A percentile compares a stretch with the other conserved stretches of the same genome.
phyloP scores from a whole-genome alignment of 2,329 filamentous ascomycete genomes.

The Fusarium equiseti region DNA sequence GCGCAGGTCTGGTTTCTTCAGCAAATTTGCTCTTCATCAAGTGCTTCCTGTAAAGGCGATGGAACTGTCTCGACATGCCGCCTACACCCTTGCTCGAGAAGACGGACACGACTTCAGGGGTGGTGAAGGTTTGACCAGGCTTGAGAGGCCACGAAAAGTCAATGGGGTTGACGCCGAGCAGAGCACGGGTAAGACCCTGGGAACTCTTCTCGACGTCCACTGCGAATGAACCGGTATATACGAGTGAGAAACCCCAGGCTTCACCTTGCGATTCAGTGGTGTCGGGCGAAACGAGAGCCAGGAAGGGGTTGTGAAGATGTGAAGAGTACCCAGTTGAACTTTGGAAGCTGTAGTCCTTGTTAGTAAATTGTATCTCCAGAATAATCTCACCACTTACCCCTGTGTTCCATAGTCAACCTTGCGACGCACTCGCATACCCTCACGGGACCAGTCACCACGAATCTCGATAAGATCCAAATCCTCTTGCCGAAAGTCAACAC shows the following conservation, averaged over 20 bases:
- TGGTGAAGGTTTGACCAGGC: constrained; percentile 68
- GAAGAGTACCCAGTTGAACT: constrained; percentile 72
- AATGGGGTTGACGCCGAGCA: constrained; percentile 70
- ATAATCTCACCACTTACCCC: constrained; percentile 54
- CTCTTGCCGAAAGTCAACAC: constrained; percentile 69
- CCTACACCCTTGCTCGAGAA: constrained; percentile 70
- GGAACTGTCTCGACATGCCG: constrained; percentile 72
- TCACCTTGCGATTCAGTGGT: constrained; percentile 72
- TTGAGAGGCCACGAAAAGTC: constrained; percentile 70
- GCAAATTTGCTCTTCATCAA: constrained; percentile 69
- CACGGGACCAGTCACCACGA: constrained; percentile 72
- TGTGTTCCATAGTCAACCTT: constrained; percentile 68
- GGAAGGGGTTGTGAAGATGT: constrained; percentile 73
- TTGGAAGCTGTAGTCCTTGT: constrained; percentile 61
- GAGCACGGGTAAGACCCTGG: constrained; percentile 69
- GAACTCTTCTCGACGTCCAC: constrained; percentile 72
- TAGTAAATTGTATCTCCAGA: rapidly evolving
- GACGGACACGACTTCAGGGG: constrained; percentile 72
- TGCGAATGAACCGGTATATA: constrained; percentile 73
- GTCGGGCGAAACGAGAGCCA: constrained; percentile 66
- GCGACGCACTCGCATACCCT: constrained; percentile 66
- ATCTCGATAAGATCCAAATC: constrained; percentile 74
- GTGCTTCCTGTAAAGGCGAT: constrained; percentile 71
- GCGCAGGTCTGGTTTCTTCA: constrained; percentile 62
- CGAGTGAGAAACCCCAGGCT: constrained; percentile 73